These are phyloP conservation scores for Myochromella boudieri DNA, from an alignment of 768 basidiomycete species.

Conservation along the genomic window DNA sequence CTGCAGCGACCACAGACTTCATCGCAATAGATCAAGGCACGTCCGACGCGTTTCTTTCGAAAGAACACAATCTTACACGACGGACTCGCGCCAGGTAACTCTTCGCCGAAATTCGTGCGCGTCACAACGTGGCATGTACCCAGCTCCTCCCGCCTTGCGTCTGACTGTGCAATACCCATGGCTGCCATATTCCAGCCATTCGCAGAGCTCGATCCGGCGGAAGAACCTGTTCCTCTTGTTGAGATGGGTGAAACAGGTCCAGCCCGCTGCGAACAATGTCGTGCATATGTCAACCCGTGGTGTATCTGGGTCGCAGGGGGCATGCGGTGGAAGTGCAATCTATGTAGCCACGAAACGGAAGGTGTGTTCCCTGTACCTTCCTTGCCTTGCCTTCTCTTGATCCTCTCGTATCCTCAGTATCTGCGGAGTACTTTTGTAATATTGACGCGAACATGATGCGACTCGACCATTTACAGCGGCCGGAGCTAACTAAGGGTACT, in stretches of 20 bases:
- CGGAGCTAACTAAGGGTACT: slow-evolving; percentile 88
- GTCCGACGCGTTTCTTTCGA: slow-evolving; percentile 1
- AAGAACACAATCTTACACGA: too few relatives aligned
- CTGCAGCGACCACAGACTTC: slow-evolving; percentile 85
- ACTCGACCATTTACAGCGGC: slow-evolving; percentile 77
- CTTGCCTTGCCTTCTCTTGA: not conserved
- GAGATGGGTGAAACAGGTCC: slow-evolving; percentile 74
- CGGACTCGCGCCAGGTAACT: slow-evolving; percentile 67
- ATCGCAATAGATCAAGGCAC: slow-evolving; percentile 87
- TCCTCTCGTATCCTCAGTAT: slow-evolving; percentile 46
- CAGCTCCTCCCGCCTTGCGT: slow-evolving; percentile 71
- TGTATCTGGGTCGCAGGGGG: slow-evolving; percentile 84
- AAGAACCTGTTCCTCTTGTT: slow-evolving; percentile 80
- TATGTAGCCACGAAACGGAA: slow-evolving; percentile 82
- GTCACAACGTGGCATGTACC: slow-evolving; percentile 91
- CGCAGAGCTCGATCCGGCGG: slow-evolving; percentile 72
- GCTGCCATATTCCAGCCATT: slow-evolving; percentile 89
- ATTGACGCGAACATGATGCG: slow-evolving; percentile 77
- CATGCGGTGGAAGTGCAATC: slow-evolving; percentile 86
- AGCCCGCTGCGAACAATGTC: slow-evolving; percentile 79
- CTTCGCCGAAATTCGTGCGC: slow-evolving; percentile 87
- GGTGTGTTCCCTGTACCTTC: slow-evolving; percentile 50
- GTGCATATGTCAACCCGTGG: slow-evolving; percentile 95
- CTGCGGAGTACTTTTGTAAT: slow-evolving; percentile 80
- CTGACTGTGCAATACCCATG: slow-evolving; percentile 82